Base-by-base conservation (phyloP, 306 rosid genomes). In the Fragaria ananassa region DNA sequence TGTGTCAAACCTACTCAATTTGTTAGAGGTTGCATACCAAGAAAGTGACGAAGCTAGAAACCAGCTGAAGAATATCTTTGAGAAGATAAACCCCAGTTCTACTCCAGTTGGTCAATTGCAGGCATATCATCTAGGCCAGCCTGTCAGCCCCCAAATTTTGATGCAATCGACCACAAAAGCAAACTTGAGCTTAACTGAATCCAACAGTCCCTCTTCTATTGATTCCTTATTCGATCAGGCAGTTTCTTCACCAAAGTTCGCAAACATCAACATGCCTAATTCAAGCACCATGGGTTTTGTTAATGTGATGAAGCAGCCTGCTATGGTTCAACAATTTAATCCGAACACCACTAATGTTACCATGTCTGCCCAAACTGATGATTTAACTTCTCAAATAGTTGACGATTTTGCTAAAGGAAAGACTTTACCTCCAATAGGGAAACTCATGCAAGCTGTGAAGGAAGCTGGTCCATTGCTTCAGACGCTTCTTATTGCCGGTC, bases 401-500 rank as follows among this genome's bases (percentile, higher is more conserved):
- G 91, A 89, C 12, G 64, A 19, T 27, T 71, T 86, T 27, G 84
- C 71, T 0, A 84, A 35, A 9, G 90, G 88, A 25, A 88, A 79
- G 71, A 17, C 53, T 0, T 74, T 90, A 72, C 97, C 97, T 27
- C 86, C 69, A 61, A 78, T 79, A 49, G 98, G 97, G 21, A 85
- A 84, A n/a, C 87, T 94, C 27, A 50, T 88, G 73, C 75, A 88
- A 17, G 84, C 96, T 56, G 92, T 94, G 46, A 74, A 50, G 35
- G 84, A 85, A 9, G 88, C 96, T 1, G 97, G 98, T 46, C 91
- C 97, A 0, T 62, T 87, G 53, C 96, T 93, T 44, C 81, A 83
- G 63, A 83, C 84, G 2, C 86, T 91, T 13, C 77, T 85, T 1
- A 64, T 87, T 2, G 87, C 92, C 0, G 93, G 93, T 5, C 91